Evolutionary conservation across 495 filamentous ascomycete genomes (phyloP), one percentile per base, ranked within the genome.

Genomic region (Opeltia flavorubescens): DNA sequence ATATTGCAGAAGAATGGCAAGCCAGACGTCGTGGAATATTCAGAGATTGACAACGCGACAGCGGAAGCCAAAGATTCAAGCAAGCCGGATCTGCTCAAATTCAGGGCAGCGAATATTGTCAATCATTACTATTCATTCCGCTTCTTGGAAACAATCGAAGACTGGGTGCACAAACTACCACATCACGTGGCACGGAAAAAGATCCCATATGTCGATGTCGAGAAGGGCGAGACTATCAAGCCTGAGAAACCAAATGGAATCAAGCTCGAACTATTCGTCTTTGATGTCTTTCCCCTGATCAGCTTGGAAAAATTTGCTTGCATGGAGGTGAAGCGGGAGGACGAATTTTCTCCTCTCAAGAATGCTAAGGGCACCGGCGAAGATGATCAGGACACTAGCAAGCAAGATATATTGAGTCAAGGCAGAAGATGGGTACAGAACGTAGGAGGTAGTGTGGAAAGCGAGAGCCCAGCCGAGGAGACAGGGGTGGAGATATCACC

Each of bases 181-280:
- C 93, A 95, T 60, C 91, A 99, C 69, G 81, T 99, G 40, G 91
- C 91, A 28, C 75, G 78, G 57, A 99, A 99, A 83, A 99, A 99
- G 83, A 99, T 99, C 50, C 86, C 89, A 7, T 83, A 79, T 63
- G 74, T 86, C 47, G 74, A 95, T 57, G 67, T 75, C 3, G 74
- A 82, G 57, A 82, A 68, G 17, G 91, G 86, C 49, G 79, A 84
- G 57, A 71, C 71, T 3, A 70, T 93, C 60, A 94, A 95, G 71
- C 89, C 91, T 0, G 74, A 81, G 56, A 91, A 87, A 68, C 85
- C 91, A 23, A 99, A 99, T 59, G 91, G 91, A 43, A 86, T 99
- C 72, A 99, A 99, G 69, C 75, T 99, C 42, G 91, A 99, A 71
- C 93, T 95, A 64, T 99, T 96, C 53, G 88, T 99, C 44, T 99